Percentiles rank a stretch among this genome's conserved stretches.
phyloP scores from a whole-genome alignment of 176 grass and related monocot genomes.

The Phoenix roebelenii region DNA sequence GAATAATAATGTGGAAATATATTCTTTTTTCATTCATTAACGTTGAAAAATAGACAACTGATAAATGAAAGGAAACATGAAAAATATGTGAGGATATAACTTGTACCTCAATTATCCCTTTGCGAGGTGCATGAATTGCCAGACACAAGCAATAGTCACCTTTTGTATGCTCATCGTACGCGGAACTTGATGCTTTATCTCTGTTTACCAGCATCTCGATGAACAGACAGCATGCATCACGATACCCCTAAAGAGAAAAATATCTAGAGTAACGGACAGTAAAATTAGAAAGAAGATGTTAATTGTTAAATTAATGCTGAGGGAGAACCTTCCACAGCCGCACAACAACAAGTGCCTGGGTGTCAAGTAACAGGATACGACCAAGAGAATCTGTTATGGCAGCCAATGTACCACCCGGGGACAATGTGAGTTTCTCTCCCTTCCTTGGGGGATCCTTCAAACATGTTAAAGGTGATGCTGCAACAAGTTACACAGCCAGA shows the following conservation, averaged over 20 bases:
- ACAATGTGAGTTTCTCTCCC: conserved; percentile 80
- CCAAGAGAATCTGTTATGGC: conserved; percentile 96
- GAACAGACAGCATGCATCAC: conserved; percentile 90
- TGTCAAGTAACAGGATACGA: conserved; percentile 77
- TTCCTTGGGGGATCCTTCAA: conserved; percentile 85
- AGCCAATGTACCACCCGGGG: conserved; percentile 83
- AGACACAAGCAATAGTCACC: conserved; percentile 87
- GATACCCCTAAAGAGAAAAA: conserved; percentile 61
- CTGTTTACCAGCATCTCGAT: conserved; percentile 73
- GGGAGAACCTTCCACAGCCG: conserved; percentile 75
- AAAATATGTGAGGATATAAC: not conserved
- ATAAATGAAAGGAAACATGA: no score
- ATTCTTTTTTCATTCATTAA: no score
- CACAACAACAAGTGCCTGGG: conserved; percentile 84
- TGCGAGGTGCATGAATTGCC: conserved; percentile 91
- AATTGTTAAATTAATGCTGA: no score
- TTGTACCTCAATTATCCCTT: conserved; percentile 89
- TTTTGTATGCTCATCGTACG: conserved; percentile 47
- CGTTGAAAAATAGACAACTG: no score
- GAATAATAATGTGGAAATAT: no score
- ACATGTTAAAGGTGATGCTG: conserved; percentile 80
- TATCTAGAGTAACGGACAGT: not conserved
- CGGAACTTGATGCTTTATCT: conserved; percentile 54
- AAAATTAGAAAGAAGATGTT: no score
- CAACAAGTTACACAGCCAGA: conserved; percentile 7